These are phyloP conservation scores for Diplodia sapinea DNA, from an alignment of 2,329 filamentous ascomycete species.

Conservation along the genomic window DNA sequence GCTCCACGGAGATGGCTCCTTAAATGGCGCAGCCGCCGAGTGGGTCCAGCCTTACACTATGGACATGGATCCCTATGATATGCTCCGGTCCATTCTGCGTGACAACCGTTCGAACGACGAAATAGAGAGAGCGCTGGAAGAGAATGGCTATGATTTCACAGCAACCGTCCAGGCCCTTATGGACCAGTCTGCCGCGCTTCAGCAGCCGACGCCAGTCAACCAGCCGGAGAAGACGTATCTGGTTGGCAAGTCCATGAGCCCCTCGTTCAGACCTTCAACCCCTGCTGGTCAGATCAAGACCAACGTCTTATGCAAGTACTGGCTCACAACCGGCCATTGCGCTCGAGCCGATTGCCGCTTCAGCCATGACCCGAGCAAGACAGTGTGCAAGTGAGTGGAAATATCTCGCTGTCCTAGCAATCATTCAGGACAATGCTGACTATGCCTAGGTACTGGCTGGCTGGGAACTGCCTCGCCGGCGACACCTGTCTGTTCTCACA, in stretches of 20 bases:
- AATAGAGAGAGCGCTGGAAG: slow-evolving; percentile 86
- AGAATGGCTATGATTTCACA: slow-evolving; percentile 90
- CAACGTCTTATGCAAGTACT: slow-evolving; percentile 95
- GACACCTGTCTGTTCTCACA: slow-evolving; percentile 97
- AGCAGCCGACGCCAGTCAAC: slow-evolving; percentile 53
- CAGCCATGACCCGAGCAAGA: slow-evolving; percentile 93
- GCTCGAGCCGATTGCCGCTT: slow-evolving; percentile 95
- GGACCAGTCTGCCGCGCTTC: slow-evolving; percentile 64
- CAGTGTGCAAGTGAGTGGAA: slow-evolving; percentile 90
- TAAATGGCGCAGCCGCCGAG: slow-evolving; percentile 82
- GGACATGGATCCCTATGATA: slow-evolving; percentile 98
- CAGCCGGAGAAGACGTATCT: slow-evolving; percentile 69
- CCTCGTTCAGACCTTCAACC: slow-evolving; percentile 73
- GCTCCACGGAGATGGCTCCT: slow-evolving; percentile 68
- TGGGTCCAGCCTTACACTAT: slow-evolving; percentile 71
- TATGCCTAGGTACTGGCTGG: slow-evolving; percentile 82
- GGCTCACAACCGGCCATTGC: slow-evolving; percentile 92
- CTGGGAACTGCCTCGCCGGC: slow-evolving; percentile 92
- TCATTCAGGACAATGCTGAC: slow-evolving; percentile 20
- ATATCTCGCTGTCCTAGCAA: background rate
- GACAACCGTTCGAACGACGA: slow-evolving; percentile 91
- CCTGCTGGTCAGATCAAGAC: slow-evolving; percentile 79
- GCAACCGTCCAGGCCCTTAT: slow-evolving; percentile 90
- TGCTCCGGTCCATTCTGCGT: slow-evolving; percentile 91
- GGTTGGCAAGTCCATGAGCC: slow-evolving; percentile 87